Conservation (phyloP, 164 flowering plant species). For the Nelumbo lutea region DNA sequence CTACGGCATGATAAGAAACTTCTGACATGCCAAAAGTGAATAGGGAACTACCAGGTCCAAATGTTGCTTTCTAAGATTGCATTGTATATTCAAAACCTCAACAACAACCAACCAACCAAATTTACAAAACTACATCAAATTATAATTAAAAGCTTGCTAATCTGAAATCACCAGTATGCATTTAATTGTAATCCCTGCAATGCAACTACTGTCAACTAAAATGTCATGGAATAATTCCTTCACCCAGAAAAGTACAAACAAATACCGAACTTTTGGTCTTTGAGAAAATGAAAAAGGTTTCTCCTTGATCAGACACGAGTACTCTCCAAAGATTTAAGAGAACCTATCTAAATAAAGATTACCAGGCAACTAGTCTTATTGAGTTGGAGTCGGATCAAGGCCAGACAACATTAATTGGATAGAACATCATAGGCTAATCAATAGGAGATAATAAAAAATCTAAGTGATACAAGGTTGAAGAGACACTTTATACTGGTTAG, state of each 20-base stretch:
- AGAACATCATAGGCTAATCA: too few species aligned
- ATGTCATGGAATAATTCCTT: background rate
- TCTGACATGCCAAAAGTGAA: background rate
- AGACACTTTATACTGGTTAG: too few species aligned
- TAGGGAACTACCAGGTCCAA: background rate
- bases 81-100: background rate
- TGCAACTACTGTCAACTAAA: background rate
- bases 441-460: too few species aligned
- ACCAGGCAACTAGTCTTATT: too few species aligned
- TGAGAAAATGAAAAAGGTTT: too few species aligned
- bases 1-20: background rate
- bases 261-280: too few species aligned
- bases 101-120: background rate
- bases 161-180: background rate
- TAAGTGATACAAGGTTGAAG: too few species aligned
- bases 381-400: too few species aligned
- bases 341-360: too few species aligned
- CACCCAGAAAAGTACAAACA: background rate
- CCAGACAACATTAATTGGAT: too few species aligned
- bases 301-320: too few species aligned
- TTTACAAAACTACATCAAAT: background rate
- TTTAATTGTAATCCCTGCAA: background rate
- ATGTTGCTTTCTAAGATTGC: background rate
- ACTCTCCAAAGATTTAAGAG: too few species aligned
- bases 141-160: background rate